A percentile compares a stretch with the other conserved stretches of the same genome.
Conservation (phyloP, 768 basidiomycete genomes). For the Naematelia aurantialba region DNA sequence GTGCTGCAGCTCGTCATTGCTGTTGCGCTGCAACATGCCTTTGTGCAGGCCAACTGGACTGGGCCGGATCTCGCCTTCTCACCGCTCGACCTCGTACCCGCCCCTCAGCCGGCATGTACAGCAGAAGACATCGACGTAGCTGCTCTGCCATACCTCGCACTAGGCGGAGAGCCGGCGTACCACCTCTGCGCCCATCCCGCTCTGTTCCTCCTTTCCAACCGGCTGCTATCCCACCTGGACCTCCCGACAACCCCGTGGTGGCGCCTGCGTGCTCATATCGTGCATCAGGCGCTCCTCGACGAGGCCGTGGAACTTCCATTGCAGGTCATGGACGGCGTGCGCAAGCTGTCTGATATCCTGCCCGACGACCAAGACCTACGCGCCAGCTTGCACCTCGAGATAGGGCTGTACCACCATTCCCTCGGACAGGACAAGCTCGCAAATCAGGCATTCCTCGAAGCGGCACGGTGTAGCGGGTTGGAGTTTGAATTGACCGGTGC, state of each 20-base stretch:
- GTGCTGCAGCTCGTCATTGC: conserved; percentile 58
- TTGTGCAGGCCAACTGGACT: conserved; percentile 93
- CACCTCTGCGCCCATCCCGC: conserved; percentile 70
- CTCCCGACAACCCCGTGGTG: conserved; percentile 67
- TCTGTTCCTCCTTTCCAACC: conserved; percentile 71
- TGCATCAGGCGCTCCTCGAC: conserved; percentile 74
- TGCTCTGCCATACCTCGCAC: conserved; percentile 71
- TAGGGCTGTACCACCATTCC: conserved; percentile 74
- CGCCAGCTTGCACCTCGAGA: conserved; percentile 67
- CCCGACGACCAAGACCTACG: conserved; percentile 61
- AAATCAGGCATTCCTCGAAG: conserved; percentile 69
- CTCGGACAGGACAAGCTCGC: conserved; percentile 67
- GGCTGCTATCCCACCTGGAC: conserved; percentile 57
- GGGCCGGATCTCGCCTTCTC: conserved; percentile 74
- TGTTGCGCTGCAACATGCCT: conserved; percentile 79
- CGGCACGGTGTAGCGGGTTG: conserved; percentile 71
- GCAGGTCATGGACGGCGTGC: conserved; percentile 35
- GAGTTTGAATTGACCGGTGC: conserved; percentile 90
- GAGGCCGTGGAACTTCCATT: conserved; percentile 66
- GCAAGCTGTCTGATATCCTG: conserved; percentile 52
- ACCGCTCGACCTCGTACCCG: conserved; percentile 49
- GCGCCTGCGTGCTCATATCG: conserved; percentile 66
- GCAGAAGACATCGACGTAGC: conserved; percentile 61
- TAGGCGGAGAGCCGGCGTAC: conserved; percentile 90
- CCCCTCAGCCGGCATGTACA: conserved; percentile 32